These are phyloP conservation scores for Phytophthora hibernalis DNA, from an alignment of 352 stramenopile genomes.

Conservation along the genomic window DNA sequence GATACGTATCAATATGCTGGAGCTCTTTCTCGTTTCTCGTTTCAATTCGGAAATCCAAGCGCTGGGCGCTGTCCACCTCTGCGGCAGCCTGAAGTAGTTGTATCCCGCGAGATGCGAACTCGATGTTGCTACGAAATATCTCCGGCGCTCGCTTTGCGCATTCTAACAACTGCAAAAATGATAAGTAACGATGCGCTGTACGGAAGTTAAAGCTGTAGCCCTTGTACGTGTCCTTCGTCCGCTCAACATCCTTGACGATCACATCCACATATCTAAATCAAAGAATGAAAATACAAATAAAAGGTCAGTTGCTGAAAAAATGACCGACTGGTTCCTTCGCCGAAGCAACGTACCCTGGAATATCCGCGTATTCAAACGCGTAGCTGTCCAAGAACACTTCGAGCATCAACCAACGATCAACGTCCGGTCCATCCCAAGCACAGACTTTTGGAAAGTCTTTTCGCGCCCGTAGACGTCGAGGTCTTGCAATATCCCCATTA, in stretches of 20 bases:
- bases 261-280: conserved; percentile 37
- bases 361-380: conserved; percentile 46
- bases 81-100: conserved; percentile 34
- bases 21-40: conserved; percentile 22
- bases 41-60: conserved; percentile 18
- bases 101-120: conserved; percentile 40
- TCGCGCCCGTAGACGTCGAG: conserved; percentile 36
- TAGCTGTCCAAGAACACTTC: conserved; percentile 51
- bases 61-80: conserved; percentile 23
- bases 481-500: conserved; percentile 18
- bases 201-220: conserved; percentile 45
- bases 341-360: conserved; percentile 42
- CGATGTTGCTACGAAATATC: conserved; percentile 38
- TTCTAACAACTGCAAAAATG: conserved; percentile 42
- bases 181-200: conserved; percentile 42
- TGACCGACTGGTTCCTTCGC: no score
- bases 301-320: background rate
- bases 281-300: background rate
- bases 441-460: conserved; percentile 32
- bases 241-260: conserved; percentile 51
- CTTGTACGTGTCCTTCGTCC: conserved; percentile 6
- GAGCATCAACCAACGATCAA: conserved; percentile 33
- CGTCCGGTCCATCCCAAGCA: conserved; percentile 20
- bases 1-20: conserved; percentile 31
- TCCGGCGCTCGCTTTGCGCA: conserved; percentile 34